Conservation (phyloP, 139 green algal species). For the Zygnema circumcarinatum region DNA sequence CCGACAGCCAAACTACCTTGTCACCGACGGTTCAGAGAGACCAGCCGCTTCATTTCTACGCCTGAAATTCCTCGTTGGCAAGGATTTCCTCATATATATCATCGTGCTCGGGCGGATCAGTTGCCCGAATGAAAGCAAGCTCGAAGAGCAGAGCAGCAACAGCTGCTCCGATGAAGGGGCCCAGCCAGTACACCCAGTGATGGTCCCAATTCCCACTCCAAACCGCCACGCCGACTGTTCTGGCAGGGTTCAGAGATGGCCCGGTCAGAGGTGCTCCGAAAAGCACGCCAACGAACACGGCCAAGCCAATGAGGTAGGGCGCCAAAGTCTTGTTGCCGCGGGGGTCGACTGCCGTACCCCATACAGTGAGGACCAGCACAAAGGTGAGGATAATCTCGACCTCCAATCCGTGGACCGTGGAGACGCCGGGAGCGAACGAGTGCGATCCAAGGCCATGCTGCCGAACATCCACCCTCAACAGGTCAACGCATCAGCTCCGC, state of each 20-base stretch:
- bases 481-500: too few species aligned
- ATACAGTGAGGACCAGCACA: background rate
- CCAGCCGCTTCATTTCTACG: too few species aligned
- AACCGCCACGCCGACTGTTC: conserved; percentile 24
- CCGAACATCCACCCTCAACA: too few species aligned
- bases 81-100: conserved; percentile 13
- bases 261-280: conserved; percentile 35
- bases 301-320: conserved; percentile 34
- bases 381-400: conserved; percentile 20
- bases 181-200: conserved; percentile 13
- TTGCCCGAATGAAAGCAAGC: conserved; percentile 23
- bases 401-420: background rate
- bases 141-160: conserved; percentile 19
- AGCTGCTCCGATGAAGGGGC: conserved; percentile 2
- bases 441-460: background rate
- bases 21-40: too few species aligned
- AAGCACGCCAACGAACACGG: conserved; percentile 34
- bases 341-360: conserved; percentile 1
- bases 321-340: background rate
- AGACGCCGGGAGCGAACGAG: background rate
- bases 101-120: background rate
- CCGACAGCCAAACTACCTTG: too few species aligned
- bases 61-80: too few species aligned
- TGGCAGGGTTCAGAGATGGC: conserved; percentile 33
- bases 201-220: conserved; percentile 25